phyloP scores from a whole-genome alignment of 305 asterid genomes.

The Rubia tinctorum region DNA sequence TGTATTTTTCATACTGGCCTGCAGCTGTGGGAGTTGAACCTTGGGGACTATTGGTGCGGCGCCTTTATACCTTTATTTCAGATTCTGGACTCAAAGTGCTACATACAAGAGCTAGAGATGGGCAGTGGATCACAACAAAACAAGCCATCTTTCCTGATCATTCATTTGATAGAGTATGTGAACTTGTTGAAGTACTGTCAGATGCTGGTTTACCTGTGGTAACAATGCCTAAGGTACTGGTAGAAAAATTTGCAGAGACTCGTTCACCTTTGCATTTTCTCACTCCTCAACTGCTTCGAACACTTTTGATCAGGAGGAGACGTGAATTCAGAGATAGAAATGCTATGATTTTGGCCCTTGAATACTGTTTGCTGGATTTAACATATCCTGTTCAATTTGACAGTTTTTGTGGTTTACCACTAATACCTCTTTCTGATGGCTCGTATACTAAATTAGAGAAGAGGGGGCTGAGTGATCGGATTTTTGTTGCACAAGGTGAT shows the following conservation, averaged over 20 bases:
- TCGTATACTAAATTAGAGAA: slow-evolving; percentile 70
- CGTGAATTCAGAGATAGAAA: slow-evolving; percentile 75
- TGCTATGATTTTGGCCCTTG: slow-evolving; percentile 84
- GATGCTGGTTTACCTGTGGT: slow-evolving; percentile 89
- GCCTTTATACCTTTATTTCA: slow-evolving; percentile 67
- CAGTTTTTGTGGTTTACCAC: slow-evolving; percentile 72
- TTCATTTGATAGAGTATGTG: slow-evolving; percentile 64
- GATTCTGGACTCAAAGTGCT: slow-evolving; percentile 71
- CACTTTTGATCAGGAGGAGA: slow-evolving; percentile 63
- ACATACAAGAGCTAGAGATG: slow-evolving; percentile 83
- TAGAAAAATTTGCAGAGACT: slow-evolving; percentile 67
- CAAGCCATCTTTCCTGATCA: slow-evolving; percentile 94
- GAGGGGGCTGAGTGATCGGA: slow-evolving; percentile 66
- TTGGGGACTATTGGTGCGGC: slow-evolving; percentile 81
- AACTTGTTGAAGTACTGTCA: slow-evolving; percentile 74
- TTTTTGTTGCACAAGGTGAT: slow-evolving; percentile 77
- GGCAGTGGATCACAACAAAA: slow-evolving; percentile 95
- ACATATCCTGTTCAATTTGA: slow-evolving; percentile 52
- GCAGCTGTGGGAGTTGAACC: slow-evolving; percentile 69
- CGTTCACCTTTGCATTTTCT: slow-evolving; percentile 81
- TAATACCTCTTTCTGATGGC: slow-evolving; percentile 86
- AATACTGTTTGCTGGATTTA: slow-evolving; percentile 92
- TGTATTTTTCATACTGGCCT: slow-evolving; percentile 89
- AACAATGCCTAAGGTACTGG: slow-evolving; percentile 59
- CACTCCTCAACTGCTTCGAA: slow-evolving; percentile 84